Evolutionary conservation across 1,284 basidiomycete species (phyloP).

Genomic region (Ganoderma multipileum): DNA sequence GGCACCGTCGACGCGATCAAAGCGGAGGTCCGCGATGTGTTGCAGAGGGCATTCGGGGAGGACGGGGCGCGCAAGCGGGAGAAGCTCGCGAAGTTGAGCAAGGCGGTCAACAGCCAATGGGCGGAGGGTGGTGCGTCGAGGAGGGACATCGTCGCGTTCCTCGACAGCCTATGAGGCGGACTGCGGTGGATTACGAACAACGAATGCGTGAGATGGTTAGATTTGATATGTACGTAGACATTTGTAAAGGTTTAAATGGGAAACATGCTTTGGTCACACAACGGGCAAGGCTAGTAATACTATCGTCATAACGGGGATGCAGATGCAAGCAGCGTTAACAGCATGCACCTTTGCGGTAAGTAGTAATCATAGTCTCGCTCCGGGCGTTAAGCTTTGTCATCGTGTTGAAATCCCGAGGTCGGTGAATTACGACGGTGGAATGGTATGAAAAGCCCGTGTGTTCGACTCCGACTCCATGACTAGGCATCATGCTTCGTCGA

Average conservation of each 20-base stretch:
- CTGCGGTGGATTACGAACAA: background rate
- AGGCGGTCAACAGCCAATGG: slow-evolving; percentile 19
- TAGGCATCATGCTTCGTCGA: background rate
- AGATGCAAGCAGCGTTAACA: background rate
- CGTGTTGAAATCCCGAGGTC: too few relatives aligned
- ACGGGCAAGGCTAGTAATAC: background rate
- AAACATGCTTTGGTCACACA: background rate
- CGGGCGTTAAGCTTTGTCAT: too few relatives aligned
- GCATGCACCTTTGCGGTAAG: background rate
- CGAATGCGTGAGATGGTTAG: too few relatives aligned
- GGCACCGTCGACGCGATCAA: slow-evolving; percentile 34
- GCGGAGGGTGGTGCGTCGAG: slow-evolving; percentile 20
- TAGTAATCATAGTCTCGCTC: too few relatives aligned
- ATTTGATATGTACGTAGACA: too few relatives aligned
- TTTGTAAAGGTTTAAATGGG: background rate
- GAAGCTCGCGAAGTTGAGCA: slow-evolving; percentile 22
- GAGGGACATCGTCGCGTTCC: slow-evolving; percentile 17
- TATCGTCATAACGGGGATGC: background rate
- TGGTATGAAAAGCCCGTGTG: too few relatives aligned
- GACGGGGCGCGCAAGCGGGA: slow-evolving; percentile 31
- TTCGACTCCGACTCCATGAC: too few relatives aligned
- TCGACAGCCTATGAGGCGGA: slow-evolving; percentile 7
- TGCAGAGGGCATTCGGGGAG: slow-evolving; percentile 29
- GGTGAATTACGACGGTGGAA: too few relatives aligned
- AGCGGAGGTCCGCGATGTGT: slow-evolving; percentile 25